Evolutionary conservation across 2,329 filamentous ascomycete genomes (phyloP), one percentile per base, ranked within the genome.

Genomic region (Fonsecaea monophora): DNA sequence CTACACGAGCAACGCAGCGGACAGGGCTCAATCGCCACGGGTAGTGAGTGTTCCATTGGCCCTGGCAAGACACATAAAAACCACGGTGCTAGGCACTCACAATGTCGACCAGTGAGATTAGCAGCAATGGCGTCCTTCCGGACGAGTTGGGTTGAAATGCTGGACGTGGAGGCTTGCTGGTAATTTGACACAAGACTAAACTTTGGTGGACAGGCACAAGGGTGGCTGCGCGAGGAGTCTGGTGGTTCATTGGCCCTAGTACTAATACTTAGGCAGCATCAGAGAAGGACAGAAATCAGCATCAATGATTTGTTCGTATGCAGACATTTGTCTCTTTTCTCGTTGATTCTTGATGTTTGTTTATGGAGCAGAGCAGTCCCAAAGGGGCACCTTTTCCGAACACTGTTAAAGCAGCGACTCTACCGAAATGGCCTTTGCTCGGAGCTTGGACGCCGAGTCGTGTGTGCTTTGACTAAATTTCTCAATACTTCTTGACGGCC

Each of bases 391-490:
- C 21, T 63, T 32, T 45, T 38, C 53, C 53, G 60, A 18, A 25
- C 38, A n/a, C 21, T 9, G 2, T 50, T 35, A 63, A 57, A 57
- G 60, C 60, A 40, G 64, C 64, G 59, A 54, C 42, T 13, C 38
- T 32, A 30, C 45, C 12, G 21, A 50, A 50, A 13, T 21, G 45
- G 45, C 45, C 3, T 50, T 37, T 15, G 13, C 21, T 64, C 54
- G 55, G 57, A 60, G 57, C 57, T 48, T 35, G 7, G 4, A 18
- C 12, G 18, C 45, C 21, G 15, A 13, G 53, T 55, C 53, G 53
- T 55, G 53, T 55, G 53, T 55, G 53, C 53, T 55, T 55, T 38
- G 35, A n/a, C 35, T 18, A 55, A 50, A 50, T 50, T 50, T 25
- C 18, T 10, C 45, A 50, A 50, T 50, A 50, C 18, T 12, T 50